Evolutionary conservation across 73 alveolate species (phyloP), one percentile per base, ranked within the genome.

Genomic region (Paramecium pentaurelia): DNA sequence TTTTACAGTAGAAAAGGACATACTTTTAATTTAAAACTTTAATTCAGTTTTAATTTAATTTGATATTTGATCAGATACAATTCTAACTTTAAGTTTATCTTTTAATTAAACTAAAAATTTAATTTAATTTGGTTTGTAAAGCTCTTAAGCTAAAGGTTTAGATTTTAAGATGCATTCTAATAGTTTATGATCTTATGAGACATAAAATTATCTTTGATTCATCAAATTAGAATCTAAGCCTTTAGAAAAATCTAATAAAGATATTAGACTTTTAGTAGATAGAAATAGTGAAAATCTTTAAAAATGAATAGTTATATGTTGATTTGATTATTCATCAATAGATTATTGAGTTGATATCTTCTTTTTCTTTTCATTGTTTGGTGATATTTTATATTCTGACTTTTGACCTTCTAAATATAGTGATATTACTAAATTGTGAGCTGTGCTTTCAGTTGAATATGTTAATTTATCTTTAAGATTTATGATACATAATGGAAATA

Each of bases 161-260:
- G 91, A 45, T 27, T 80, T 80, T 25, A 80, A 49, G 27, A 80
- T 80, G 77, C 91, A 80, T 80, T 80, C 91, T 36, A 80, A 47
- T 80, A 80, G 16, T 80, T 45, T 25, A 45, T 80, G 75, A 80
- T 80, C 58, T 80, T 80, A 4, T 8, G 75, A 44, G 12, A 80
- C 75, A 80, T 32, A 80, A 38, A 80, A 80, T 36, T 40, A 42
- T 20, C 34, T 47, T 49, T 64, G 12, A 64, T 28, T 34, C 47
- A 64, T 32, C 3, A 34, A 64, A 12, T 14, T 32, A 14, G 42
- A 32, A 64, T 80, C 44, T 27, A 49, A 47, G 8, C 75, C 30
- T 80, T 80, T 28, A 0, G 58, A 10, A 80, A 80, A 80, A 45
- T 42, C 42, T 80, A 80, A 80, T 22, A 80, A 49, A 8, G 71